These are phyloP conservation scores for Cryphonectria nitschkei DNA, from an alignment of 2,329 filamentous ascomycete species.

Conservation along the genomic window DNA sequence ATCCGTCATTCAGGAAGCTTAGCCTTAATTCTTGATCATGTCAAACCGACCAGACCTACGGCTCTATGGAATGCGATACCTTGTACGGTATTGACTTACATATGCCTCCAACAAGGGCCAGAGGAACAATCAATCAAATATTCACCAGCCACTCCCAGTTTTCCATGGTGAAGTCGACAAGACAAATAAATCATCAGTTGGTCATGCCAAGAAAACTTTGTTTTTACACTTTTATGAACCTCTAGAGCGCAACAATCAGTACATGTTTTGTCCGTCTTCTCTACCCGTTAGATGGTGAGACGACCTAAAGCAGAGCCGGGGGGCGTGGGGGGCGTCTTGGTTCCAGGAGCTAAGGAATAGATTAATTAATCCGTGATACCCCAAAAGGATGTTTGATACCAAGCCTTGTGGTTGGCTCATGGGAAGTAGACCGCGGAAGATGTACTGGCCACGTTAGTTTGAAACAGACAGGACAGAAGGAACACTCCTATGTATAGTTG, in stretches of 20 bases:
- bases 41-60: neutral
- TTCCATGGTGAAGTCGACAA: neutral
- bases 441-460: neutral
- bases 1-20: neutral
- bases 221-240: neutral
- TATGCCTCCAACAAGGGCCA: no score
- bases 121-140: no score
- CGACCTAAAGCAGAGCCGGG: neutral
- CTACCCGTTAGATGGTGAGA: neutral
- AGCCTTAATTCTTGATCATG: neutral
- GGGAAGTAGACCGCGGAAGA: neutral
- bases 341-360: neutral
- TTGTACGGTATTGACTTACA: no score
- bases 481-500: neutral
- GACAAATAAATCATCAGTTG: neutral
- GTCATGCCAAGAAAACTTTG: neutral
- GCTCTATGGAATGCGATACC: neutral
- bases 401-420: neutral
- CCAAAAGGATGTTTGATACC: neutral
- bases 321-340: neutral
- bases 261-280: neutral
- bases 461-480: neutral
- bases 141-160: neutral
- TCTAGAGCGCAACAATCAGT: neutral
- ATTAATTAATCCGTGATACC: neutral